Percentiles rank a stretch among this genome's conserved stretches.
Conservation (phyloP, 2,329 filamentous ascomycete genomes). For the Venturia oleaginea region DNA sequence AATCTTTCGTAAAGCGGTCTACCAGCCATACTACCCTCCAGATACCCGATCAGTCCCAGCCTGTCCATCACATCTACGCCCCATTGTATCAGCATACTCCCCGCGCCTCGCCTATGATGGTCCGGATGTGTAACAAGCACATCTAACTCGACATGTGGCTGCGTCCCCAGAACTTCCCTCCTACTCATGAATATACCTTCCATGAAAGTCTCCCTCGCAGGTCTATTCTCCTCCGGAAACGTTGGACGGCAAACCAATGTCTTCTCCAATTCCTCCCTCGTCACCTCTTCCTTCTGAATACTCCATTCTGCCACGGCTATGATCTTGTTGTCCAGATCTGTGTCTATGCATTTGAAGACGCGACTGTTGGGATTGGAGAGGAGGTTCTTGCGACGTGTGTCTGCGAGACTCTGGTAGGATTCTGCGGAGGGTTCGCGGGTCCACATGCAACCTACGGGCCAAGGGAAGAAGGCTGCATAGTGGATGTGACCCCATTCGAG, state of each 20-base stretch:
- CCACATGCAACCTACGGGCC: slow-evolving; percentile 5
- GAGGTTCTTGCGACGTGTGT: not conserved
- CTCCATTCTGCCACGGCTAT: slow-evolving; percentile 29
- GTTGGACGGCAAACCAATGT: slow-evolving; percentile 21
- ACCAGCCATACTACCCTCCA: slow-evolving; percentile 11
- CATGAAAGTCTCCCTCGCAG: slow-evolving; percentile 23
- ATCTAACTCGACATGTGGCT: slow-evolving; percentile 19
- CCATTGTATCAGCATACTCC: slow-evolving; percentile 13
- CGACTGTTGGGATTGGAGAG: slow-evolving; percentile 3
- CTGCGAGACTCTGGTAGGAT: slow-evolving; percentile 12
- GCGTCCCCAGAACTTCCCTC: slow-evolving; percentile 25
- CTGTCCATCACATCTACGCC: slow-evolving; percentile 9
- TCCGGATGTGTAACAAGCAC: slow-evolving; percentile 8
- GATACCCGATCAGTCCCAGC: slow-evolving; percentile 6
- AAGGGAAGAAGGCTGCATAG: slow-evolving; percentile 21
- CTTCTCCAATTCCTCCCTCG: slow-evolving; percentile 24
- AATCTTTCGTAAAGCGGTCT: slow-evolving; percentile 9
- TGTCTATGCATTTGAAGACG: slow-evolving; percentile 22
- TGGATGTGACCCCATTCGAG: slow-evolving; percentile 23
- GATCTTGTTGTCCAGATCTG: slow-evolving; percentile 24
- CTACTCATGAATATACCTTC: slow-evolving; percentile 21
- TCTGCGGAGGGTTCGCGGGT: slow-evolving; percentile 21
- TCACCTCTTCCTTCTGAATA: slow-evolving; percentile 25
- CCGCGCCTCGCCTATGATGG: slow-evolving; percentile 11
- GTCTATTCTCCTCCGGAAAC: slow-evolving; percentile 20